Conservation (phyloP, 768 basidiomycete genomes). For the Tylopilus sp. region DNA sequence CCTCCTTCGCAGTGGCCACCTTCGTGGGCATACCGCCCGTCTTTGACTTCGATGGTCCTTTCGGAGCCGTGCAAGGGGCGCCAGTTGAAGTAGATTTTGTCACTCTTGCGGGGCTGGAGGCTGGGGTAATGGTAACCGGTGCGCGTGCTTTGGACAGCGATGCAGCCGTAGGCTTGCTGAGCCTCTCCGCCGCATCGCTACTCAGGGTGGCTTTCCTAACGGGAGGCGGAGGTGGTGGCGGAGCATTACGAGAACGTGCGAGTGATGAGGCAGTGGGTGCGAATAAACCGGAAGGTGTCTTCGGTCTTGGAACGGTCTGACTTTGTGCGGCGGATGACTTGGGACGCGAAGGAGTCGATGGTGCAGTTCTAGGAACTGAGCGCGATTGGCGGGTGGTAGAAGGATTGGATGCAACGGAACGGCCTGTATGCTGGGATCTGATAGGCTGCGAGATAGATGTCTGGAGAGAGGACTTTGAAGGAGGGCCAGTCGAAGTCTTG, state of each 20-base stretch:
- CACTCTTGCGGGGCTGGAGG: conserved; percentile 22
- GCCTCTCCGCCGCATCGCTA: conserved; percentile 54
- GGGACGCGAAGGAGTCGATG: conserved; percentile 33
- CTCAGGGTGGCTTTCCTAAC: conserved; percentile 54
- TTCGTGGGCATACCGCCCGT: conserved; percentile 26
- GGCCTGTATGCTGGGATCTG: conserved; percentile 40
- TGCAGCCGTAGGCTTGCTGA: conserved; percentile 82
- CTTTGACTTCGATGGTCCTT: conserved; percentile 28
- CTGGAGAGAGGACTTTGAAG: conserved; percentile 31
- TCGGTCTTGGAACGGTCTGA: conserved; percentile 37
- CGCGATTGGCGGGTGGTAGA: conserved; percentile 28
- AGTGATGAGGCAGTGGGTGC: conserved; percentile 84
- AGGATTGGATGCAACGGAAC: conserved; percentile 34
- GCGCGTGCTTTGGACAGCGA: conserved; percentile 61
- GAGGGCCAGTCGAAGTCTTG: conserved; percentile 23
- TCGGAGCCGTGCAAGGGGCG: conserved; percentile 24
- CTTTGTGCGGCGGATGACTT: conserved; percentile 32
- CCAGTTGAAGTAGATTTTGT: conserved; percentile 30
- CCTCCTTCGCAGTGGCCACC: conserved; percentile 20
- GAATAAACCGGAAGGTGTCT: conserved; percentile 66
- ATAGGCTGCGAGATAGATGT: conserved; percentile 37
- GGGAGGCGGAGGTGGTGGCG: conserved; percentile 43
- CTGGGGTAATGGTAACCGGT: conserved; percentile 14
- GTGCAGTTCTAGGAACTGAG: conserved; percentile 26
- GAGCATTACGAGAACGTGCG: conserved; percentile 59